Percentiles rank a stretch among this genome's conserved stretches.
These are phyloP conservation scores for Coprinopsis sp. DNA, from an alignment of 768 basidiomycete genomes.

Conservation along the genomic window DNA sequence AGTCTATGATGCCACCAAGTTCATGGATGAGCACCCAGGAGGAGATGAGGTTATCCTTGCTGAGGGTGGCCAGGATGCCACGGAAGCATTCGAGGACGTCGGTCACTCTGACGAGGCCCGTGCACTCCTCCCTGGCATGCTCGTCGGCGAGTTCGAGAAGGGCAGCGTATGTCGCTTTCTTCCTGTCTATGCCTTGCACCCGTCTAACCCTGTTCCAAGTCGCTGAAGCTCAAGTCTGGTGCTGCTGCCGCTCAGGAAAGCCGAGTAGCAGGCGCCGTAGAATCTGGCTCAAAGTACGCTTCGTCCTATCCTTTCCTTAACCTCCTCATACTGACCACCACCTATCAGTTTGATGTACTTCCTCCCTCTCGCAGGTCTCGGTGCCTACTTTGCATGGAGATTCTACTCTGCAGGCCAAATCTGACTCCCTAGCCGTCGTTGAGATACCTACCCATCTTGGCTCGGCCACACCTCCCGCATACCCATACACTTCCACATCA, in stretches of 20 bases:
- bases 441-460: too few species aligned
- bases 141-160: slow-evolving; percentile 79
- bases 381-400: slow-evolving; percentile 86
- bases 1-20: slow-evolving; percentile 94
- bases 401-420: slow-evolving; percentile 59
- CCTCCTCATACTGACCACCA: slow-evolving; percentile 11
- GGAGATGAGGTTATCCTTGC: slow-evolving; percentile 97
- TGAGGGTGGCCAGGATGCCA: slow-evolving; percentile 91
- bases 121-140: slow-evolving; percentile 70
- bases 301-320: slow-evolving; percentile 4
- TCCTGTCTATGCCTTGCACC: slow-evolving; percentile 4
- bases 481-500: too few species aligned
- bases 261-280: slow-evolving; percentile 47
- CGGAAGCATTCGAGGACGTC: slow-evolving; percentile 98
- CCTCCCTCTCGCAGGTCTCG: slow-evolving; percentile 71
- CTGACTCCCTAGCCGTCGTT: too few species aligned
- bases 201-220: slow-evolving; percentile 28
- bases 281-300: slow-evolving; percentile 66
- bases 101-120: slow-evolving; percentile 99
- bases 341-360: slow-evolving; percentile 70
- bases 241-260: slow-evolving; percentile 42
- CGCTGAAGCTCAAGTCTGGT: slow-evolving; percentile 48
- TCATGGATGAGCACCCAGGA: slow-evolving; percentile 98
- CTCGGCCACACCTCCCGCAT: too few species aligned
- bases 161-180: slow-evolving; percentile 44